Base-by-base conservation (phyloP, 23 red algal genomes). In the Chondrus crispus region DNA sequence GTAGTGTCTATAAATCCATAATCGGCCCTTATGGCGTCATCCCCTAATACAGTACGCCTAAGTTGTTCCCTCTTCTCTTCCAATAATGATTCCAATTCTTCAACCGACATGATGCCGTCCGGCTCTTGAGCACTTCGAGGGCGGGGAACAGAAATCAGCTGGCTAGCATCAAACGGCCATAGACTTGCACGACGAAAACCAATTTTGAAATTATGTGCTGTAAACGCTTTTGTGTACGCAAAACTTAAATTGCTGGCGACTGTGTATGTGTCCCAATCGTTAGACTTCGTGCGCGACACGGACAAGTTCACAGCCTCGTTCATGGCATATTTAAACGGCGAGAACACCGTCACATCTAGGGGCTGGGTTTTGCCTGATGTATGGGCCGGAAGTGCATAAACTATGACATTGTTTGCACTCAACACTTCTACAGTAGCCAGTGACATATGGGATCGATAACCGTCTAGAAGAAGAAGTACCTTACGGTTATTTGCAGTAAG, bases 311-410 rank as follows among this genome's bases (percentile, higher is more conserved):
- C 41, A 10, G 58, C 45, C 22, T 13, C 29, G 33, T 88, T 74
- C 42, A 88, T 12, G 32, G 47, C 60, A 6, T 28, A 19, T 43
- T 93, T 93, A 40, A 93, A 84, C 7, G 89, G 12, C 12, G 26
- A 51, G 36, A 93, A 85, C 26, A 71, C 42, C 22, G 58, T 39
- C 28, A 37, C 64, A 62, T 85, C 79, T 10, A 84, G 33, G 24
- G 89, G 89, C 46, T 85, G 89, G 2, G 79, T 93, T 44, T 84
- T 75, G 11, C 63, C 78, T 13, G 89, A 85, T 2, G 63, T 93
- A 64, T 93, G 79, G 2, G 89, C 58, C 1, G 89, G 89, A 24
- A 93, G 47, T 0, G 36, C 44, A 40, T 85, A 84, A 0, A 93
- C 89, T 32, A 57, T 62, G 18, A 93, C 43, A 49, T 46, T 26